A percentile compares a stretch with the other conserved stretches of the same genome.
These are phyloP conservation scores for Paspalum vaginatum DNA, from an alignment of 176 grass and related monocot species.

Conservation along the genomic window DNA sequence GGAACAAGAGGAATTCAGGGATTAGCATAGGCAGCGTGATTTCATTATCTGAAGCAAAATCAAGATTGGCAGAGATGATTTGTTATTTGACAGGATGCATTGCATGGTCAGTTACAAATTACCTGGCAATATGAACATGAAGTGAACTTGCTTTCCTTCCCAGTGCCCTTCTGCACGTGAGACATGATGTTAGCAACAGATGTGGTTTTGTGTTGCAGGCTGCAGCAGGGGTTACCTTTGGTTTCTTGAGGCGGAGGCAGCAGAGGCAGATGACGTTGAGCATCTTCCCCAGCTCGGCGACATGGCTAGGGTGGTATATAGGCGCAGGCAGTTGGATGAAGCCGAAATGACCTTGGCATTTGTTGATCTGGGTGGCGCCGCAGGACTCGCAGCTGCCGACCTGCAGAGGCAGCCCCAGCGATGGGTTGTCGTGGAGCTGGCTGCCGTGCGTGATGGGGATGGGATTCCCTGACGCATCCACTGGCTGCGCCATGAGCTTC, in stretches of 20 bases:
- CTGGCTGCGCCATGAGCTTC: conserved; percentile 26
- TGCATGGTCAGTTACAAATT: not conserved
- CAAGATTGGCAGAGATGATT: not conserved
- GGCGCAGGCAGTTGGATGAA: conserved; percentile 40
- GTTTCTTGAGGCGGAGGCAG: conserved; percentile 48
- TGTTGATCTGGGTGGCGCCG: not conserved
- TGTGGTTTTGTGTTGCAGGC: not conserved
- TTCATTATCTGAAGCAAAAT: not conserved
- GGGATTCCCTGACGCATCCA: not conserved
- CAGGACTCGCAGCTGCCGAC: conserved; percentile 32
- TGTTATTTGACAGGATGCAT: not conserved
- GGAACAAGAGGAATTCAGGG: not conserved
- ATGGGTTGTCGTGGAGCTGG: conserved; percentile 35
- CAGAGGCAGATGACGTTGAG: conserved; percentile 38
- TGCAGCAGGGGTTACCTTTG: conserved; percentile 19
- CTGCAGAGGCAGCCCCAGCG: conserved; percentile 40
- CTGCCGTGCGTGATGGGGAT: conserved; percentile 10
- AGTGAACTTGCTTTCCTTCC: conserved; percentile 31
- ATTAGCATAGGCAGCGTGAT: not conserved
- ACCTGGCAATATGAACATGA: conserved; percentile 52
- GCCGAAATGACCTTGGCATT: conserved; percentile 45
- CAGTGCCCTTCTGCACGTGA: not conserved
- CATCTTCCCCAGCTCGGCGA: conserved; percentile 38
- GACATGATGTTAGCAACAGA: not conserved
- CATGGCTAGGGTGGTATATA: conserved; percentile 40